Conservation (phyloP, 2,329 filamentous ascomycete species). For the Diatrype stigma region DNA sequence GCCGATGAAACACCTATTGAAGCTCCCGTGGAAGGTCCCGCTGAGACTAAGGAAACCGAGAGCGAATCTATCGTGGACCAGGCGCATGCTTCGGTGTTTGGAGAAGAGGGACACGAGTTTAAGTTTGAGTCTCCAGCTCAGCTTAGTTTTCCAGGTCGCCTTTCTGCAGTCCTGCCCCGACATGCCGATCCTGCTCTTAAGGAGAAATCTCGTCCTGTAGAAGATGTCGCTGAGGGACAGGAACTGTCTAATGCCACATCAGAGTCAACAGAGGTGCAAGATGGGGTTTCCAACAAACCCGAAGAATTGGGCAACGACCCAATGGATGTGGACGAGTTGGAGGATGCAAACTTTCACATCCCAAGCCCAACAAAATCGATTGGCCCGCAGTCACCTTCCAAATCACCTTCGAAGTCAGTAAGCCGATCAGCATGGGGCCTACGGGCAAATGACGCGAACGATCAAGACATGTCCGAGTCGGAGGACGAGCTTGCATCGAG, state of each 20-base stretch:
- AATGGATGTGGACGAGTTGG: slow-evolving; percentile 26
- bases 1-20: too few relatives aligned
- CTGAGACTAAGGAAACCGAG: not conserved
- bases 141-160: slow-evolving; percentile 40
- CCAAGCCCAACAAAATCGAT: slow-evolving; percentile 15
- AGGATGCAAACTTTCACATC: slow-evolving; percentile 14
- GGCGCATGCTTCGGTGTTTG: slow-evolving; percentile 17
- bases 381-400: too few relatives aligned
- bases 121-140: slow-evolving; percentile 31
- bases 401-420: slow-evolving; percentile 23
- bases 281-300: not conserved
- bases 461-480: slow-evolving; percentile 43
- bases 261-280: not conserved
- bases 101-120: slow-evolving; percentile 25
- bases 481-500: slow-evolving; percentile 47
- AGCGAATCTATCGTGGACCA: slow-evolving; percentile 32
- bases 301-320: slow-evolving; percentile 8
- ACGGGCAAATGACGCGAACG: slow-evolving; percentile 43
- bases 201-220: slow-evolving; percentile 23
- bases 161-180: slow-evolving; percentile 42
- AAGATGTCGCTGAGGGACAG: slow-evolving; percentile 4
- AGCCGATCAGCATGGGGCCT: slow-evolving; percentile 36
- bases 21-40: too few relatives aligned
- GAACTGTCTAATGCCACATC: slow-evolving; percentile 3
- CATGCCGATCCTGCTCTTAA: slow-evolving; percentile 36